Evolutionary conservation across 2,329 filamentous ascomycete species (phyloP).

Genomic region (Fonsecaea nubica): DNA sequence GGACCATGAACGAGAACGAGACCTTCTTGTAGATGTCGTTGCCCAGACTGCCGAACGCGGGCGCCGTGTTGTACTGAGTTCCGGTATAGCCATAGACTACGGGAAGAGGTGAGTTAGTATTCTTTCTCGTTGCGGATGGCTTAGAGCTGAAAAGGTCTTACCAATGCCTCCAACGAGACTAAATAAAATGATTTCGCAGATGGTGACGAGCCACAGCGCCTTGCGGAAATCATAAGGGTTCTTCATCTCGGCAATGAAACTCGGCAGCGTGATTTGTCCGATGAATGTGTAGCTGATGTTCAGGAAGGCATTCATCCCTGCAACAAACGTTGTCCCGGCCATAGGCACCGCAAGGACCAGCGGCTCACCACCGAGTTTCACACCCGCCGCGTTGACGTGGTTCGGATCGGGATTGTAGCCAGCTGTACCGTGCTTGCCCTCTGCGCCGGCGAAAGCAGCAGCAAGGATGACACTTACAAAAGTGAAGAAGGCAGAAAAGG

Average conservation of each 20-base stretch:
- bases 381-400: conserved; percentile 43
- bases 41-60: conserved; percentile 83
- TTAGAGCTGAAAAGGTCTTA: conserved; percentile 11
- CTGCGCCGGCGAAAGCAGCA: conserved; percentile 78
- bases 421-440: conserved; percentile 69
- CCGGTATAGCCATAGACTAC: conserved; percentile 68
- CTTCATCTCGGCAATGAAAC: conserved; percentile 95
- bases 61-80: conserved; percentile 84
- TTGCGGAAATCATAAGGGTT: conserved; percentile 84
- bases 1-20: conserved; percentile 93
- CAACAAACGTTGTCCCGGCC: conserved; percentile 76
- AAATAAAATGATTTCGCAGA: conserved; percentile 86
- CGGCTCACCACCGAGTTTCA: conserved; percentile 62
- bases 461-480: conserved; percentile 87
- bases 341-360: conserved; percentile 72
- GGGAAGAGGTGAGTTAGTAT: background rate
- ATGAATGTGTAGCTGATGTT: conserved; percentile 98
- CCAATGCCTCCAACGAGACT: conserved; percentile 76
- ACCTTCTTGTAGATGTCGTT: conserved; percentile 81
- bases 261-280: conserved; percentile 90
- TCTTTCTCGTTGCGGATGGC: background rate
- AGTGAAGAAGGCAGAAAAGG: conserved; percentile 81
- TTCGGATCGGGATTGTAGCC: conserved; percentile 63
- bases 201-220: conserved; percentile 87
- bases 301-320: conserved; percentile 84